Base-by-base conservation (phyloP, 768 basidiomycete species). In the Tephrocybe sp. region DNA sequence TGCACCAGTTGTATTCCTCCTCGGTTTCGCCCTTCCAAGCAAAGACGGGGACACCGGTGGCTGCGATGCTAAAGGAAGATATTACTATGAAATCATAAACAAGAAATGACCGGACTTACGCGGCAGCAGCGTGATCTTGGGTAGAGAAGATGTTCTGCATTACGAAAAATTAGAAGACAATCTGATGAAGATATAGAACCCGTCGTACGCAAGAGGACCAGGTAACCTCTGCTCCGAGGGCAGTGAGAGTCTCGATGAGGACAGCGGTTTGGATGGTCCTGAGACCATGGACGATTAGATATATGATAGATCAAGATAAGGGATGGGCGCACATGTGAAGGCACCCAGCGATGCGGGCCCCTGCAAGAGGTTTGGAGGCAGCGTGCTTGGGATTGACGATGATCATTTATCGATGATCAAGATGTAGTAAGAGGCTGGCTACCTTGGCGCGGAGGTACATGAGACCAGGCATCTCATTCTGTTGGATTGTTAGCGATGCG, bases 11-110 rank as follows among this genome's bases (percentile, higher is more conserved):
- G 75, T 98, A 98, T 69, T 99, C 97, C 72, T 98, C 97, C 68
- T 98, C 97, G 40, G 95, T 95, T 79, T 99, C 97, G 50, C 97
- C 97, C 78, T 99, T 99, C 97, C 97, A 99, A 36, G 97, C 97
- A 66, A 85, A 99, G 64, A 98, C 97, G 59, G 97, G 97, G 50
- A 98, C 91, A 60, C 96, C 96, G 53, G 97, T 98, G 15, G 94
- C 96, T 58, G 96, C 96, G 58, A 98, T 98, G 59, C 90, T 93
- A 62, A 18, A 50, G 10, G 53, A 32, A 23, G 38, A 20, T 43
- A 20, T 47, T 32, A 56, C 28, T 38, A 54, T 40, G 21, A 18
- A 42, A 26, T 38, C 40, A 41, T 50, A 17, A 12, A 20, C 14
- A 10, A 25, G 34, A 41, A 34, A 38, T 52, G 9, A 37, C 3